Base-by-base conservation (phyloP, 169 alveolate species). In the Plasmodium vinckei region DNA sequence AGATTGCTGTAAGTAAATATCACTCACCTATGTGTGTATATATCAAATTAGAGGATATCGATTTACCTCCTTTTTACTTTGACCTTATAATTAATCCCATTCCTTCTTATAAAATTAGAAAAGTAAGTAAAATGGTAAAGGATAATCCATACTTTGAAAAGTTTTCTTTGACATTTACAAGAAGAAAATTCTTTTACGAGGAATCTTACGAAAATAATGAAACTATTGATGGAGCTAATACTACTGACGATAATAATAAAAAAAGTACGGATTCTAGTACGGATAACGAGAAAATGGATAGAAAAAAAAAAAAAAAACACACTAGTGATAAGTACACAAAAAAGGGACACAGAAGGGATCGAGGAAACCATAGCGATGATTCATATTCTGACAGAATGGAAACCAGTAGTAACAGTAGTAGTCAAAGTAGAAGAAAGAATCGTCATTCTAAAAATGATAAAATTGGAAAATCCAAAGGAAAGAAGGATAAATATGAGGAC, bases 41-140 rank as follows among this genome's bases (percentile, higher is more conserved):
- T 92, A 92, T 96, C 73, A 95, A 96, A 87, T 99, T 97, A 57
- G 98, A 98, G 25, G 97, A 94, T 84, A 98, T 98, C 13, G 98
- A 96, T 77, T 91, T 98, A 23, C 98, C 96, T 12, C 98, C 99
- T 25, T 99, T 95, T 94, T 96, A 97, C 94, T 98, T 95, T 92
- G 99, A 99, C 89, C 98, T 99, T 49, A 97, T 98, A 63, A 97
- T 99, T 61, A 97, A 98, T 92, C 99, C 99, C 0, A 95, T 99
- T 46, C 99, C 99, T 1, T 98, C 99, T 13, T 97, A 98, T 91
- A 96, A 94, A 71, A 94, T 92, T 57, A 96, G 96, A 39, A 92
- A 96, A 51, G 84, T 73, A 39, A 77, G 88, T 23, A 90, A 88
- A 9, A 57, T 88, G n/a, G 92, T 67, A 21, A 87, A 65, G 63